Conservation (phyloP, 495 filamentous ascomycete species). For the Hypomontagnella submonticulosa region DNA sequence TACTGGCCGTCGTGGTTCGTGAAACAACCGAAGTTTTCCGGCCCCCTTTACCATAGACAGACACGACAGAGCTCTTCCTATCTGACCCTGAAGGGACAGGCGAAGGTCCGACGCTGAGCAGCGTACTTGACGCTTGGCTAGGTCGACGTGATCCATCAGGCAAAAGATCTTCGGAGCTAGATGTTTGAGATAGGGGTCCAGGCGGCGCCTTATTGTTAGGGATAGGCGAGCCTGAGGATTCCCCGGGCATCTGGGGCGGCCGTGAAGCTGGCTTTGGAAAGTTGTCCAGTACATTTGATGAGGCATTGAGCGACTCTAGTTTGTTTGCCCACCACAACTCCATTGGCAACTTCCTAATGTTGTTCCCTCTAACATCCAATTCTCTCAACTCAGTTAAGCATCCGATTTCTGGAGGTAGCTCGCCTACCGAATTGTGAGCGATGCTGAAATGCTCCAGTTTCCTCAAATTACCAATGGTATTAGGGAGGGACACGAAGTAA, state of each 20-base stretch:
- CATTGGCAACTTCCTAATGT: conserved; percentile 84
- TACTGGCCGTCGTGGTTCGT: conserved; percentile 61
- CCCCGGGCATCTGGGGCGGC: conserved; percentile 67
- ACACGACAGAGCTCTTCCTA: conserved; percentile 84
- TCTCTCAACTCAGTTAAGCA: conserved; percentile 83
- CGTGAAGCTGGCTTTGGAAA: conserved; percentile 86
- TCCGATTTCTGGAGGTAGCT: conserved; percentile 86
- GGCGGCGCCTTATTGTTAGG: conserved; percentile 63
- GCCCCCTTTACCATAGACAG: conserved; percentile 76
- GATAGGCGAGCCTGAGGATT: conserved; percentile 42
- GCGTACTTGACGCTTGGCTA: conserved; percentile 82
- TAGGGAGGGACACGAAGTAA: conserved; percentile 88
- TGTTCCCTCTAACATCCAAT: conserved; percentile 91
- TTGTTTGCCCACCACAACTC: conserved; percentile 93
- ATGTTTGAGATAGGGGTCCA: conserved; percentile 65
- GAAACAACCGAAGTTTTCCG: conserved; percentile 88
- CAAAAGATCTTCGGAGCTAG: conserved; percentile 80
- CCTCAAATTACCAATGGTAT: conserved; percentile 82
- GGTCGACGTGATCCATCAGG: conserved; percentile 80
- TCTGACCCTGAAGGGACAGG: conserved; percentile 68
- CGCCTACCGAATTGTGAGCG: conserved; percentile 85
- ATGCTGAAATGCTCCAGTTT: conserved; percentile 93
- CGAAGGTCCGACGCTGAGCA: conserved; percentile 78
- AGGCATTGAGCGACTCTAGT: conserved; percentile 92
- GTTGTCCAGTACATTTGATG: conserved; percentile 87